Conservation (phyloP, 139 green algal genomes). For the Volvox africanus region DNA sequence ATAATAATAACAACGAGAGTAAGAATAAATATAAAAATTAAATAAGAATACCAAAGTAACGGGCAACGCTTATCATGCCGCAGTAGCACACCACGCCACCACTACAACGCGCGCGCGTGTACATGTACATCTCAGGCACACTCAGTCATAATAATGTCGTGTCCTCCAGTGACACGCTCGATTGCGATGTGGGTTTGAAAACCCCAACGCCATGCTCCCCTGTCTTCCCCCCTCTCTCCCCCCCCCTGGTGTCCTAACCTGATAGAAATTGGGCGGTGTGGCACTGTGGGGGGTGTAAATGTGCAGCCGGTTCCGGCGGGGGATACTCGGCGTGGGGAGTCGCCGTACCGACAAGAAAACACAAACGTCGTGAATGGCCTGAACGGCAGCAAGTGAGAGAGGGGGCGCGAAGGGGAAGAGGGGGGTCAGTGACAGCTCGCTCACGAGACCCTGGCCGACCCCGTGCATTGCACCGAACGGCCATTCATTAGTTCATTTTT, state of each 20-base stretch:
- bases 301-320: too few relatives aligned
- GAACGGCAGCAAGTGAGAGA: too few relatives aligned
- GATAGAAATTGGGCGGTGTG: conserved; percentile 46
- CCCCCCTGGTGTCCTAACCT: conserved; percentile 54
- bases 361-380: conserved; percentile 39
- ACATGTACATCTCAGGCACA: not conserved
- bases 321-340: conserved; percentile 62
- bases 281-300: conserved; percentile 30
- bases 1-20: too few relatives aligned
- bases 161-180: too few relatives aligned
- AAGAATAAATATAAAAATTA: too few relatives aligned
- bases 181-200: too few relatives aligned
- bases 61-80: not conserved
- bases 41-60: not conserved
- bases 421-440: not conserved
- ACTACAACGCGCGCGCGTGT: not conserved
- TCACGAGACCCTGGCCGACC: not conserved
- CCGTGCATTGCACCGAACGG: not conserved
- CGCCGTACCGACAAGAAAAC: conserved; percentile 60
- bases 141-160: not conserved
- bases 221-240: not conserved
- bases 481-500: not conserved
- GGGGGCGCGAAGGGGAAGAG: too few relatives aligned
- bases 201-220: not conserved
- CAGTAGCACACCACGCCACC: not conserved